These are phyloP conservation scores for Macrophomina phaseolina DNA, from an alignment of 2,329 filamentous ascomycete species.

Conservation along the genomic window DNA sequence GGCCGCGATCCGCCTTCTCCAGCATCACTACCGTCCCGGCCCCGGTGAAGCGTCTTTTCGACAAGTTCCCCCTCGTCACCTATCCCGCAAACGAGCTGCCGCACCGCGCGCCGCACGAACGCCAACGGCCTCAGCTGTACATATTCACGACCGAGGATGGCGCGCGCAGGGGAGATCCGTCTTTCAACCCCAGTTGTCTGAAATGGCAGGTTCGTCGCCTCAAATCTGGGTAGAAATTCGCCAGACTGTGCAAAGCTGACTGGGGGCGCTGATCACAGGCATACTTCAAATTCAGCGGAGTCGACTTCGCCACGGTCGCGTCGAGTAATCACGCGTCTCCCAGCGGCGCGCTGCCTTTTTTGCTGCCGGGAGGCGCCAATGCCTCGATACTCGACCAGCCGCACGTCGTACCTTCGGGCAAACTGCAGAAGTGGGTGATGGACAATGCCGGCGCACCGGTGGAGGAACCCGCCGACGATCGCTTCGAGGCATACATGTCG, in stretches of 20 bases:
- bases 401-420: slow-evolving; percentile 63
- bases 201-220: slow-evolving; percentile 81
- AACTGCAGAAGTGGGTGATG: slow-evolving; percentile 71
- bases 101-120: slow-evolving; percentile 58
- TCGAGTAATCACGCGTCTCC: slow-evolving; percentile 95
- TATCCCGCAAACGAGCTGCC: slow-evolving; percentile 80
- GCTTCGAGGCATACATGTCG: slow-evolving; percentile 76
- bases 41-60: slow-evolving; percentile 82
- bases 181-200: slow-evolving; percentile 90
- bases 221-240: neutral
- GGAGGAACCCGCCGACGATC: slow-evolving; percentile 58
- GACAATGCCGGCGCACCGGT: slow-evolving; percentile 45
- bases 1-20: slow-evolving; percentile 28
- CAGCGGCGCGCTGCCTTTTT: slow-evolving; percentile 84
- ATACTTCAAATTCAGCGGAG: slow-evolving; percentile 76
- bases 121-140: slow-evolving; percentile 67
- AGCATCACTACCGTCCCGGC: slow-evolving; percentile 64
- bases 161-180: slow-evolving; percentile 67
- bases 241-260: neutral
- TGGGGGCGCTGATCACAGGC: slow-evolving; percentile 61
- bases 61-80: slow-evolving; percentile 77
- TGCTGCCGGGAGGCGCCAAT: slow-evolving; percentile 62
- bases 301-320: slow-evolving; percentile 69
- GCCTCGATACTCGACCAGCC: slow-evolving; percentile 40
- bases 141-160: slow-evolving; percentile 75